Conservation (phyloP, 129 eudicot genomes). For the Kitagawia praeruptora region DNA sequence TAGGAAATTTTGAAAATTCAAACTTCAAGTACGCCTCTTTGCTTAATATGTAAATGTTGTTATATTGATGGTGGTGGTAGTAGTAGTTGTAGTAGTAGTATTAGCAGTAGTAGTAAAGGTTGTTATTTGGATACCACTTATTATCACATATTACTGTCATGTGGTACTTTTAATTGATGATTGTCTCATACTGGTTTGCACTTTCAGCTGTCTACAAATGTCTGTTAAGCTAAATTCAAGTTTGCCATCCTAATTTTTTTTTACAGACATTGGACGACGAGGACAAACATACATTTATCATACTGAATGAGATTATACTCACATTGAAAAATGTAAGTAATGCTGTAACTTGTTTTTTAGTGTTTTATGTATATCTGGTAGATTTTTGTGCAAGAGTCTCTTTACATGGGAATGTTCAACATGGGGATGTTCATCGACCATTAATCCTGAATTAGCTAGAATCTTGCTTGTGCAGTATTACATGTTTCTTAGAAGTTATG, state of each 20-base stretch:
- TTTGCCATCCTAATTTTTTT: neutral
- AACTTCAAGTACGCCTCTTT: too few species aligned
- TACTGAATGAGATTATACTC: slow-evolving; percentile 84
- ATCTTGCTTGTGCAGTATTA: neutral
- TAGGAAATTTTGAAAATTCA: too few species aligned
- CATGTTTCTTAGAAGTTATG: neutral
- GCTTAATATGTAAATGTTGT: too few species aligned
- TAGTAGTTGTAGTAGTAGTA: too few species aligned
- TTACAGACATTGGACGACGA: slow-evolving; percentile 69
- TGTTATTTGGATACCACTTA: neutral
- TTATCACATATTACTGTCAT: neutral
- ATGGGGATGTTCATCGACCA: neutral
- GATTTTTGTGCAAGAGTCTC: neutral
- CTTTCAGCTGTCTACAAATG: neutral
- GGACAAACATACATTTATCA: slow-evolving; percentile 65
- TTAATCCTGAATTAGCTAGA: neutral
- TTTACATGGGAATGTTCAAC: neutral
- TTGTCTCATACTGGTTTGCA: neutral
- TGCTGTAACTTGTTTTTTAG: slow-evolving; percentile 2
- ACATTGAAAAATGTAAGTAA: slow-evolving; percentile 82
- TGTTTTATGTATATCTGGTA: slow-evolving; percentile 2
- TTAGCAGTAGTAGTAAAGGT: too few species aligned
- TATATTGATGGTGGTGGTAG: too few species aligned
- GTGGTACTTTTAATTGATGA: neutral
- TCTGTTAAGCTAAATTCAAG: slow-evolving; percentile 11